Conservation (phyloP, 2,329 filamentous ascomycete genomes). For the Aspergillus fructus region DNA sequence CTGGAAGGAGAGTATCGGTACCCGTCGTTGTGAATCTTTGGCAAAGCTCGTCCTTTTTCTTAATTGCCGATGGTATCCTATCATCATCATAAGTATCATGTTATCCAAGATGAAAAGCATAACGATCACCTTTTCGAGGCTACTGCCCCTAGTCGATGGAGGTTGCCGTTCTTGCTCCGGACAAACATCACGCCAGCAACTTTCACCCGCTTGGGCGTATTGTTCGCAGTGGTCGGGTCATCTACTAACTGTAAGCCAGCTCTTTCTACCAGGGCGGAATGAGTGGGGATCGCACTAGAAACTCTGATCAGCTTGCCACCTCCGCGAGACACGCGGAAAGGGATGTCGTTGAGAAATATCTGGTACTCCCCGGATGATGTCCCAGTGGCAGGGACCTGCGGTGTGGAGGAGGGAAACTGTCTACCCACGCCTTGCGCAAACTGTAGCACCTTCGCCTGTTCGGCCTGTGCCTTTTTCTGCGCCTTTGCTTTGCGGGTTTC, state of each 20-base stretch:
- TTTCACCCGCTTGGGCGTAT: constrained; percentile 71
- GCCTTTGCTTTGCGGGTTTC: constrained; percentile 55
- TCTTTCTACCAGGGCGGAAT: constrained; percentile 17
- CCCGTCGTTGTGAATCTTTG: constrained; percentile 60
- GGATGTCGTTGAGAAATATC: constrained; percentile 68
- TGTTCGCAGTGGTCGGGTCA: constrained; percentile 60
- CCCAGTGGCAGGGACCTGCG: constrained; percentile 25
- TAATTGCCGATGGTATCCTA: constrained; percentile 50
- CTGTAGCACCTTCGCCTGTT: constrained; percentile 40
- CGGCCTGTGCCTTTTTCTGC: constrained; percentile 60
- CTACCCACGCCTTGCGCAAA: constrained; percentile 37
- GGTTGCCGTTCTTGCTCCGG: constrained; percentile 82
- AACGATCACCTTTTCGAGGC: constrained; percentile 71
- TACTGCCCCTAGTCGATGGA: constrained; percentile 74
- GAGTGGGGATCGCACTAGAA: constrained; percentile 57
- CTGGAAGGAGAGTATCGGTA: constrained; percentile 44
- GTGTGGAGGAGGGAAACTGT: constrained; percentile 17
- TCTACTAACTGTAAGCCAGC: constrained; percentile 50
- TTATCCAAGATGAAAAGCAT: constrained; percentile 12
- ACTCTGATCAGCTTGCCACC: constrained; percentile 80
- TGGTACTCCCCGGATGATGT: constrained; percentile 54
- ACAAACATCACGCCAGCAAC: constrained; percentile 80
- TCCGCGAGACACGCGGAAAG: constrained; percentile 70
- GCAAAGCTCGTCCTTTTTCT: constrained; percentile 73
- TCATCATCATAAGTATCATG: constrained; percentile 18